A percentile compares a stretch with the other conserved stretches of the same genome.
Conservation (phyloP, 192 early-diverging fungal genomes). For the Dispira parvispora region DNA sequence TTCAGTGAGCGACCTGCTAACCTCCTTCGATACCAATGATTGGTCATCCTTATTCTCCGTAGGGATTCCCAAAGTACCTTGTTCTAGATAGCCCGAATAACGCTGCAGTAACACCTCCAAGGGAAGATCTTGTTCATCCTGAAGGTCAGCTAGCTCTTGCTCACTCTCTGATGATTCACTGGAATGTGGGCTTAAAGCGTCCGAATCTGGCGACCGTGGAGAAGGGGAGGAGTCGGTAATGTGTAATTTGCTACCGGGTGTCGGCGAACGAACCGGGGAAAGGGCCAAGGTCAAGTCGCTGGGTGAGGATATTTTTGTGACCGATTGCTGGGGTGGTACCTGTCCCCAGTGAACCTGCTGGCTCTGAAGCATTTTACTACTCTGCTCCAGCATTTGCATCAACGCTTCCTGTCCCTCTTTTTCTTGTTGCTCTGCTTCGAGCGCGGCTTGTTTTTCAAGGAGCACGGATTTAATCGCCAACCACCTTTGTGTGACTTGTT, state of each 20-base stretch:
- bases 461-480: background rate
- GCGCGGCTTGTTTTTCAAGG: background rate
- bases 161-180: conserved; percentile 21
- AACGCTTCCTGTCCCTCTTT: background rate
- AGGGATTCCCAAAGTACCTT: conserved; percentile 15
- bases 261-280: background rate
- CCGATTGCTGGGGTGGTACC: background rate
- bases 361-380: background rate
- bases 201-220: conserved; percentile 12
- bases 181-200: conserved; percentile 13
- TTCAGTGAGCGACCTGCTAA: conserved; percentile 11
- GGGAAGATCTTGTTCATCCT: conserved; percentile 43
- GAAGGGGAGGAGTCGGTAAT: conserved; percentile 14
- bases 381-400: background rate
- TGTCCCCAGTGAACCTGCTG: background rate
- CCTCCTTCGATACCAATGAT: conserved; percentile 7
- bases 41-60: conserved; percentile 6
- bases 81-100: conserved; percentile 24
- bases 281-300: conserved; percentile 1
- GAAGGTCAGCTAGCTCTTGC: conserved; percentile 31
- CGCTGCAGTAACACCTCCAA: conserved; percentile 36
- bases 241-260: background rate
- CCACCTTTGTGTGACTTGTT: background rate
- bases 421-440: background rate
- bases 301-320: conserved; percentile 9